Conservation (phyloP, 2,329 filamentous ascomycete species). For the Claviceps monticola region DNA sequence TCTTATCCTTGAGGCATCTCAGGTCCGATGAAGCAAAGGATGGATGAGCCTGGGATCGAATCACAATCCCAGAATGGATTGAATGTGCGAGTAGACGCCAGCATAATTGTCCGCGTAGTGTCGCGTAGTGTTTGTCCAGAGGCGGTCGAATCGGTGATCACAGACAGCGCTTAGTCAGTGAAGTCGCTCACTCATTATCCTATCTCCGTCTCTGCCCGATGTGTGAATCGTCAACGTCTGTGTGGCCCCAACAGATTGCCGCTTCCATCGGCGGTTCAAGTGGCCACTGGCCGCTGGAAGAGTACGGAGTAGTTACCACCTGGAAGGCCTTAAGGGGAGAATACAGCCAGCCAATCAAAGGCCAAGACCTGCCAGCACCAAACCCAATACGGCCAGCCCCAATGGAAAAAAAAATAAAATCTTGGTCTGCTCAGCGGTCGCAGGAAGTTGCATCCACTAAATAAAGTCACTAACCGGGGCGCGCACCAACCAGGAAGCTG, state of each 20-base stretch:
- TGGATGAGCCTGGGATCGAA: too few relatives aligned
- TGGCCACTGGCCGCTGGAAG: too few relatives aligned
- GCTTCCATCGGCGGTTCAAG: neutral
- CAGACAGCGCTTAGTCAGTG: neutral
- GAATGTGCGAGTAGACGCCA: too few relatives aligned
- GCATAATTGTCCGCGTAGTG: too few relatives aligned
- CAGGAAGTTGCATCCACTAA: constrained; percentile 1
- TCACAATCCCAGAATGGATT: too few relatives aligned
- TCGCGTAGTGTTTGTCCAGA: too few relatives aligned
- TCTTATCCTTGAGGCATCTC: too few relatives aligned
- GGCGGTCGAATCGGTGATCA: neutral
- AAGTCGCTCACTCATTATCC: neutral
- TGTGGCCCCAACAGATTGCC: constrained; percentile 1
- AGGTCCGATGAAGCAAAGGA: too few relatives aligned
- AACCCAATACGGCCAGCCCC: constrained; percentile 2
- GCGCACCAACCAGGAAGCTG: constrained; percentile 7
- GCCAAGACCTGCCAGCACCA: neutral
- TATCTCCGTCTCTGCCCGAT: neutral
- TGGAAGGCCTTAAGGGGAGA: neutral
- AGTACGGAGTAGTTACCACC: too few relatives aligned
- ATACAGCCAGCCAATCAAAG: neutral
- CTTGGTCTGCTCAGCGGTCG: constrained; percentile 1
- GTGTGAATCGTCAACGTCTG: neutral
- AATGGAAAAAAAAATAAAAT: constrained; percentile 10
- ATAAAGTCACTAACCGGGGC: neutral